Evolutionary conservation across 306 rosid species (phyloP).

Genomic region (Gleditsia sinensis): DNA sequence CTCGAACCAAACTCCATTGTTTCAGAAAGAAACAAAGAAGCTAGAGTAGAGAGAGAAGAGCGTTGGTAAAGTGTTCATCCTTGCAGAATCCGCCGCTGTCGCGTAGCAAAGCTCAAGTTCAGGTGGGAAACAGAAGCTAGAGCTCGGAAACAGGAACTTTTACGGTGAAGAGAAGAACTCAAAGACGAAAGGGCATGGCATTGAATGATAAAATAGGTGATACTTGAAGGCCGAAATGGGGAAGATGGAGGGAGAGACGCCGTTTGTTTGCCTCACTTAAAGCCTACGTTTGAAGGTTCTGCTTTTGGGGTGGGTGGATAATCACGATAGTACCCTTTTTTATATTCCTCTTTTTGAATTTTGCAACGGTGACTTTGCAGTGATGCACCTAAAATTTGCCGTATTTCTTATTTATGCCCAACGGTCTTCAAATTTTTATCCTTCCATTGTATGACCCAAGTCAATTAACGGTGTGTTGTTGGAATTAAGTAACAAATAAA

Average conservation of each 20-base stretch:
- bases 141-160: conserved; percentile 40
- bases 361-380: conserved; percentile 41
- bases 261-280: conserved; percentile 52
- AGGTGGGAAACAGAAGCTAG: conserved; percentile 10
- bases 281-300: conserved; percentile 47
- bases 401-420: not conserved
- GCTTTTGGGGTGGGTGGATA: not conserved
- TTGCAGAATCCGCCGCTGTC: conserved; percentile 39
- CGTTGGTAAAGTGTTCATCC: not conserved
- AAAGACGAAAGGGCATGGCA: conserved; percentile 51
- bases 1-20: conserved; percentile 37
- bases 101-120: conserved; percentile 35
- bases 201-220: conserved; percentile 39
- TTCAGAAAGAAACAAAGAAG: not conserved
- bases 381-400: not conserved
- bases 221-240: conserved; percentile 47
- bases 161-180: conserved; percentile 32
- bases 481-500: too few relatives aligned
- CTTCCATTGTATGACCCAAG: too few relatives aligned
- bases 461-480: not conserved
- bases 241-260: conserved; percentile 38
- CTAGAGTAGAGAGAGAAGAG: not conserved
- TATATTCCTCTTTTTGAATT: conserved; percentile 46
- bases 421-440: not conserved
- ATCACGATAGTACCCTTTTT: conserved; percentile 60